Percentiles rank a stretch among this genome's conserved stretches.
phyloP scores from a whole-genome alignment of 1,139 yeast genomes.

The Diutina neorugosa region DNA sequence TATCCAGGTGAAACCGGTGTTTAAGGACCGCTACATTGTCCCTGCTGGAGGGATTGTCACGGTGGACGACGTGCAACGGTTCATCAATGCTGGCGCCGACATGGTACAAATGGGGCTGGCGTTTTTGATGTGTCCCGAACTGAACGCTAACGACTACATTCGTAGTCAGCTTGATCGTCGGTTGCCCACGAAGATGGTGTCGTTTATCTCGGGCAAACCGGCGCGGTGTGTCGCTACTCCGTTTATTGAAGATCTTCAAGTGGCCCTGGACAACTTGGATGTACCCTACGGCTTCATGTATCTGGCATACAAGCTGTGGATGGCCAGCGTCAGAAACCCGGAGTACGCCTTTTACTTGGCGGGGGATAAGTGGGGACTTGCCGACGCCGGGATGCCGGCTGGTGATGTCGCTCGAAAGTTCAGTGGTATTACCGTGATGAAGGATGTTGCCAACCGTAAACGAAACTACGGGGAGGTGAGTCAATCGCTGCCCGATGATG shows the following conservation, averaged over 20 bases:
- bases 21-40: conserved; percentile 15
- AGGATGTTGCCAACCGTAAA: background rate
- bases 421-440: background rate
- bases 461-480: background rate
- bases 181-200: conserved; percentile 20
- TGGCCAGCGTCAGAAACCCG: conserved; percentile 3
- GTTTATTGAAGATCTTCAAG: conserved; percentile 12
- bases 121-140: conserved; percentile 26
- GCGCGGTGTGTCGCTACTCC: conserved; percentile 26
- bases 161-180: conserved; percentile 3
- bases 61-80: conserved; percentile 13
- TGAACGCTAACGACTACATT: conserved; percentile 14
- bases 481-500: background rate
- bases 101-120: conserved; percentile 38
- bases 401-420: background rate
- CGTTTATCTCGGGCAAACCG: conserved; percentile 24
- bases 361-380: conserved; percentile 16
- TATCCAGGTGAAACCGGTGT: conserved; percentile 11
- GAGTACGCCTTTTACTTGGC: conserved; percentile 22
- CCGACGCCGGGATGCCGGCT: background rate
- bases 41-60: conserved; percentile 36
- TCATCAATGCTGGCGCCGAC: conserved; percentile 25
- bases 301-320: conserved; percentile 19
- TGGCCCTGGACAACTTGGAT: conserved; percentile 9
- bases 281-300: conserved; percentile 29